A percentile compares a stretch with the other conserved stretches of the same genome.
Conservation (phyloP, 768 basidiomycete genomes). For the Termitomyces sp. region DNA sequence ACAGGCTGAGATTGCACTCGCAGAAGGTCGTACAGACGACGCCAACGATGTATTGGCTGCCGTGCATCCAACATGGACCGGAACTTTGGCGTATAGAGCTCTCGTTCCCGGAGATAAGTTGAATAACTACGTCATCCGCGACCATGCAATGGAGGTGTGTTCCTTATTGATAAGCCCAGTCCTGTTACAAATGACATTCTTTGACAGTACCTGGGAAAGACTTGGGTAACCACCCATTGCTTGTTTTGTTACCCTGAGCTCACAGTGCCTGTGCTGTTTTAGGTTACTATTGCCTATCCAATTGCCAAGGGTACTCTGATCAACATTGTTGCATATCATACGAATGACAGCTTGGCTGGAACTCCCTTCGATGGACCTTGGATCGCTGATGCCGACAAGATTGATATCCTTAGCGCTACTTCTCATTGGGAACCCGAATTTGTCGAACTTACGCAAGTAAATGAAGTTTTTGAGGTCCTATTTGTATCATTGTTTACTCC, state of each 20-base stretch:
- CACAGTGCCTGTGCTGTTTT: background rate
- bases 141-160: slow-evolving; percentile 18
- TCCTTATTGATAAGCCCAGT: background rate
- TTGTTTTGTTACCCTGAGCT: background rate
- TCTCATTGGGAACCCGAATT: slow-evolving; percentile 35
- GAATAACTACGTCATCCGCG: slow-evolving; percentile 1
- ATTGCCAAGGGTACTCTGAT: slow-evolving; percentile 31
- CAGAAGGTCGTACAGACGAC: slow-evolving; percentile 5
- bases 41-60: slow-evolving; percentile 10
- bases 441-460: slow-evolving; percentile 24
- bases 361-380: slow-evolving; percentile 28
- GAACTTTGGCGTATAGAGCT: slow-evolving; percentile 34
- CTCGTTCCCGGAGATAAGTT: slow-evolving; percentile 25
- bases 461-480: background rate
- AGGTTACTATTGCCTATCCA: slow-evolving; percentile 40
- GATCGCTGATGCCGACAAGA: slow-evolving; percentile 20
- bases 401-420: slow-evolving; percentile 27
- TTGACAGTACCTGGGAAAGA: slow-evolving; percentile 28
- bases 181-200: background rate
- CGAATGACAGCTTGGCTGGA: slow-evolving; percentile 24
- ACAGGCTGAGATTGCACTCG: slow-evolving; percentile 6
- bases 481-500: background rate
- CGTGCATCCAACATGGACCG: slow-evolving; percentile 36
- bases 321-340: slow-evolving; percentile 30
- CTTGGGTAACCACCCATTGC: slow-evolving; percentile 16